Evolutionary conservation across 129 eudicot species (phyloP), one percentile per base, ranked within the genome.

Genomic region (Arctium minus): DNA sequence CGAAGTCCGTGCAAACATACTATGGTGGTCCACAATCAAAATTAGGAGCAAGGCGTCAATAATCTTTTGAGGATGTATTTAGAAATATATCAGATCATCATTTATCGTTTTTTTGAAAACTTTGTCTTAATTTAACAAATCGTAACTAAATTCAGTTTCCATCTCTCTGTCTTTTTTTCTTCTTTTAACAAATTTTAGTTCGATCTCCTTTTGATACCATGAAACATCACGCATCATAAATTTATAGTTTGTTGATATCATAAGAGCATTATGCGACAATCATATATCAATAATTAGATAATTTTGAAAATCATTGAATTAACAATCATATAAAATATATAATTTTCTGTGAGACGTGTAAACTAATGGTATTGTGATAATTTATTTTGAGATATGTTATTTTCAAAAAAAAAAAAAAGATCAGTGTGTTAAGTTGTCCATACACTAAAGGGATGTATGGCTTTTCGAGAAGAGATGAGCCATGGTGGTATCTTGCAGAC

Each of bases 21-120:
- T 46, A 81, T 75, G 85, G 76, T 67, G 81, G 70, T 67, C 77
- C 77, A 68, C 81, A 27, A 82, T 70, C 12, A 65, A 15, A 39
- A 80, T 65, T 67, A 82, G 80, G 76, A 50, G 68, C 7, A 31
- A 30, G 71, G 68, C 53, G 70, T 31, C 48, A 74, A 32, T 36
- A 9, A 40, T 76, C 38, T 12, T 69, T 68, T 81, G 29, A 8
- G 79, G 67, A 32, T 75, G 27, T 68, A 48, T 36, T 29, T 69
- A 48, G 71, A 76, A 76, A 69, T 50, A 33, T 30, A 79, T 79
- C 44, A 40, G 1, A 27, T 42, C 42, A 68, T 22, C 2, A 27
- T 42, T 12, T 15, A 27, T 40, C 3, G 15, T 36, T 44, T 79
- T 17, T 39, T 75, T 2, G 42, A 79, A 29, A 67, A 22, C 27